Percentiles rank a stretch among this genome's conserved stretches.
Evolutionary conservation across 169 alveolate genomes (phyloP).

Genomic region (Neospora caninum): DNA sequence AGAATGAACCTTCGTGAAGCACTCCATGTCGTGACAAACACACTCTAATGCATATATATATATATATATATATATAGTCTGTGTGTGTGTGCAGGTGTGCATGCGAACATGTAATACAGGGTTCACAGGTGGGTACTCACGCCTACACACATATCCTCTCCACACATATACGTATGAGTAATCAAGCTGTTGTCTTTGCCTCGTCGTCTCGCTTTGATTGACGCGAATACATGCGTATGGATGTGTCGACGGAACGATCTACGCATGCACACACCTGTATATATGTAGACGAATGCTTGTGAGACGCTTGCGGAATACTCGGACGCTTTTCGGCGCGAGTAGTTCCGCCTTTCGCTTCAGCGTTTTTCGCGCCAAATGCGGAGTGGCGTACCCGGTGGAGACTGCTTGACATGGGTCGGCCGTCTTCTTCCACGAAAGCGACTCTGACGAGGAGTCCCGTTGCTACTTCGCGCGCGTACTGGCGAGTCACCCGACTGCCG

Average conservation of each 20-base stretch:
- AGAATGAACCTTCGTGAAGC: too few species aligned
- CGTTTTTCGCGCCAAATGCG: not conserved
- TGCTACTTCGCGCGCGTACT: not conserved
- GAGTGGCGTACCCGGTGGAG: not conserved
- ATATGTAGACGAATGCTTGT: not conserved
- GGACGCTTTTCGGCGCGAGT: too few species aligned
- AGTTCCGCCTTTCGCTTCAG: not conserved
- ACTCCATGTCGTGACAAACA: not conserved
- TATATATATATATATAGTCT: not conserved
- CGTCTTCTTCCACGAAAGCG: constrained; percentile 12
- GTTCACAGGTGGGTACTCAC: too few species aligned
- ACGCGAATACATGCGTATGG: not conserved
- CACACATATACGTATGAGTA: too few species aligned
- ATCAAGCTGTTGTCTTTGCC: too few species aligned
- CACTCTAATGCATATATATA: not conserved
- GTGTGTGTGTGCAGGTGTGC: not conserved
- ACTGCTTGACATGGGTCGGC: not conserved
- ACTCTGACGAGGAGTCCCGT: constrained; percentile 13
- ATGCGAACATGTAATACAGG: too few species aligned
- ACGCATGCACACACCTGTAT: not conserved
- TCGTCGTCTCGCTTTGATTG: too few species aligned
- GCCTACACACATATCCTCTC: too few species aligned
- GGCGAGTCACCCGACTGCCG: constrained; percentile 33
- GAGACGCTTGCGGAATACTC: not conserved
- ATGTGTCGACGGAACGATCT: not conserved